Evolutionary conservation across 2,329 filamentous ascomycete genomes (phyloP), one percentile per base, ranked within the genome.

Genomic region (Colletotrichum horii): DNA sequence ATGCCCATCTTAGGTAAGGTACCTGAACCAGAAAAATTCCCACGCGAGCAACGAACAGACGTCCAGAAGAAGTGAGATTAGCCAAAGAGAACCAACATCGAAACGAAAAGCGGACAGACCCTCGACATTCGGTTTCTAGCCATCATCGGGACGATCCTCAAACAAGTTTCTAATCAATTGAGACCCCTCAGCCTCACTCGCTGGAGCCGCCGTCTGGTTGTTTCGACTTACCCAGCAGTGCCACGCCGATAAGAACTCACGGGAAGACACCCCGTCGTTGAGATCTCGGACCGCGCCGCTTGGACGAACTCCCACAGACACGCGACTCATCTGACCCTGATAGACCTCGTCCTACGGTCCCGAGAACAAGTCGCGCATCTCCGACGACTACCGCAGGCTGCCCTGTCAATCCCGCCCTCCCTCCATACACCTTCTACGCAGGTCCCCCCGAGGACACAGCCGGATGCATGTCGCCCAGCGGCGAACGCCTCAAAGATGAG

Each of bases 401-500:
- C 52, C 56, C 58, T 32, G 58, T 30, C 38, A 36, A 38, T 64
- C 16, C 24, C 52, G 30, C 11, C 58, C 60, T 34, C 19, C 43
- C 16, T 26, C 22, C 32, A 58, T 16, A 55, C 60, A 30, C 61
- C 34, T 19, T 65, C 64, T 70, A 34, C 60, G 52, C 71, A 76
- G 48, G 74, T 74, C 71, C 74, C 61, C 52, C 26, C 26, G 70
- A 77, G 72, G 72, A 77, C 78, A 69, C 74, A 78, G 75, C 79
- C 74, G 80, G 73, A 80, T 82, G 82, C 80, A 85, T 85, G 84
- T 84, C 84, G 71, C 79, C 81, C 78, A 81, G 79, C 74, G 80
- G 80, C 68, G 70, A 74, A 79, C 89, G 85, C 83, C 88, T 91
- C 85, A 90, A 91, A 80, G 89, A 92, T 90, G 90, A 91, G 88